Evolutionary conservation across 1,284 basidiomycete species (phyloP).

Genomic region (Jaminaea rosea): DNA sequence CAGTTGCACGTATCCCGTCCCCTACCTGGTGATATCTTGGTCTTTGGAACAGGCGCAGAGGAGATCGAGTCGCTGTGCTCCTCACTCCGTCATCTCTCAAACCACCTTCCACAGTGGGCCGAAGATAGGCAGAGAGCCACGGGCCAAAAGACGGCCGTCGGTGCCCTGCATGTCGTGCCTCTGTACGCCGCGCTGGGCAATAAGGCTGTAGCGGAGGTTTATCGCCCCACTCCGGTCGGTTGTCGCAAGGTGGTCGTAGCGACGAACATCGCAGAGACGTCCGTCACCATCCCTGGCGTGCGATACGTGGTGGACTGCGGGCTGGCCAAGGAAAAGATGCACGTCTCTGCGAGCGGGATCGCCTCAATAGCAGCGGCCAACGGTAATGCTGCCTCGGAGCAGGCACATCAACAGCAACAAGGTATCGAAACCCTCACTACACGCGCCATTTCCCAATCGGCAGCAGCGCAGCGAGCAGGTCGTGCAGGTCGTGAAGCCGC

Average conservation of each 20-base stretch:
- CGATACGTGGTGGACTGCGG: conserved; percentile 77
- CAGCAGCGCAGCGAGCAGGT: conserved; percentile 37
- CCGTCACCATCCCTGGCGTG: conserved; percentile 91
- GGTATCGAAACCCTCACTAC: conserved; percentile 34
- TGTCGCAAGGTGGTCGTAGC: conserved; percentile 79
- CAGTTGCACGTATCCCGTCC: conserved; percentile 75
- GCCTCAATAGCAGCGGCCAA: conserved; percentile 7
- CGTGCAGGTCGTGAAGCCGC: conserved; percentile 37
- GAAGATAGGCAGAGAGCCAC: conserved; percentile 7
- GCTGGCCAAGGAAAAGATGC: conserved; percentile 89
- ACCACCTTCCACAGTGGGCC: conserved; percentile 30
- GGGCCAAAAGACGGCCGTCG: not conserved
- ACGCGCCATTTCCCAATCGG: conserved; percentile 33
- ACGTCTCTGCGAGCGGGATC: conserved; percentile 38
- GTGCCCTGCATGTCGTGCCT: conserved; percentile 26
- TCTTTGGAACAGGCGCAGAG: conserved; percentile 94
- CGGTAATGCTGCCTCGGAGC: conserved; percentile 50
- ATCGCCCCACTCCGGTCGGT: conserved; percentile 55
- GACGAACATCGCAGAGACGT: conserved; percentile 66
- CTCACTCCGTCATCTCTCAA: conserved; percentile 18
- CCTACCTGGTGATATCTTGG: conserved; percentile 70
- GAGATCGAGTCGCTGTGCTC: conserved; percentile 76
- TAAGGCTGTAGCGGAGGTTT: conserved; percentile 29
- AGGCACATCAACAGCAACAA: conserved; percentile 3
- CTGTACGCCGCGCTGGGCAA: conserved; percentile 44